Evolutionary conservation across 352 stramenopile genomes (phyloP).

Genomic region (Phytophthora syringae): DNA sequence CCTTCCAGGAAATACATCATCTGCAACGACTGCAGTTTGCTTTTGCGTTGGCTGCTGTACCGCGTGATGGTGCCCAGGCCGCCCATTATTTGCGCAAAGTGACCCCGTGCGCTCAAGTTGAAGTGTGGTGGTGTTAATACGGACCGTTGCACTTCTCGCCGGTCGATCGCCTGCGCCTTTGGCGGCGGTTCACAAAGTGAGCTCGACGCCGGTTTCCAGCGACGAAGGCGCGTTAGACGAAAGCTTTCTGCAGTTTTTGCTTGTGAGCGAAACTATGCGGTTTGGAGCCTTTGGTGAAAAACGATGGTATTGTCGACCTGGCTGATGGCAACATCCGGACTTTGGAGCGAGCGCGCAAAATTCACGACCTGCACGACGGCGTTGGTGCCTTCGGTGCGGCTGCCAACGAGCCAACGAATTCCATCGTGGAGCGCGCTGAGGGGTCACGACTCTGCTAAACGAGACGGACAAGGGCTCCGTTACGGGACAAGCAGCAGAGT

Average conservation of each 20-base stretch:
- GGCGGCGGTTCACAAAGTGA: conserved; percentile 35
- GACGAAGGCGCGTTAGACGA: conserved; percentile 8
- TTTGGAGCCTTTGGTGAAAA: conserved; percentile 10
- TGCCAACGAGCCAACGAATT: background rate
- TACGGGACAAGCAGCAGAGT: no score
- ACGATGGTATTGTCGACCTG: conserved; percentile 22
- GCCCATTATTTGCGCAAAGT: conserved; percentile 19
- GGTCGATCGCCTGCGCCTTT: conserved; percentile 20
- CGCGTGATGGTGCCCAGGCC: conserved; percentile 18
- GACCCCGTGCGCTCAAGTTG: conserved; percentile 5
- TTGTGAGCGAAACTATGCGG: conserved; percentile 20
- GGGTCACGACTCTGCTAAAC: no score
- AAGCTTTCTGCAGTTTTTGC: conserved; percentile 4
- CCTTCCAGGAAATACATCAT: conserved; percentile 83
- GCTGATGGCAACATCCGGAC: conserved; percentile 22
- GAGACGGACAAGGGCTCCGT: no score
- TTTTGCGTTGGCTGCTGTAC: conserved; percentile 23
- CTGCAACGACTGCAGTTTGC: conserved; percentile 38
- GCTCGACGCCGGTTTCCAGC: conserved; percentile 22
- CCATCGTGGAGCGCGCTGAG: background rate
- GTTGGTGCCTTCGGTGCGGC: conserved; percentile 22
- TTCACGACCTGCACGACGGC: conserved; percentile 15
- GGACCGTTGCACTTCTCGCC: conserved; percentile 24
- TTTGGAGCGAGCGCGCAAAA: conserved; percentile 19
- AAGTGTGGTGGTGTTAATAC: conserved; percentile 3